These are phyloP conservation scores for Populus davidiana DNA, from an alignment of 345 rosid species.

Conservation along the genomic window DNA sequence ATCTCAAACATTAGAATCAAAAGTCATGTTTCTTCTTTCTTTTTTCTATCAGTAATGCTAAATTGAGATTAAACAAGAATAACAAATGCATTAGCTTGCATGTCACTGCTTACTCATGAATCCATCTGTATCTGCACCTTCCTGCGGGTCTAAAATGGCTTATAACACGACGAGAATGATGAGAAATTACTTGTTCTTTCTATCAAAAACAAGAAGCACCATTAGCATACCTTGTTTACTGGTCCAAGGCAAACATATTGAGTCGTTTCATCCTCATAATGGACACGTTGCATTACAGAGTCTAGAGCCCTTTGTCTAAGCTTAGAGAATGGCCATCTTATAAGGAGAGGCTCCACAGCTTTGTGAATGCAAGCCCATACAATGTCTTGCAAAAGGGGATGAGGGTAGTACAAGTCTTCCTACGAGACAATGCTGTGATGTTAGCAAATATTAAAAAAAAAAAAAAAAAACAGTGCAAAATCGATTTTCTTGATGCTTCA, in stretches of 20 bases:
- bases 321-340: constrained; percentile 51
- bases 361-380: constrained; percentile 52
- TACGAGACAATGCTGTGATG: constrained; percentile 6
- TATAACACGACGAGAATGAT: too few relatives aligned
- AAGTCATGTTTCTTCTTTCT: too few relatives aligned
- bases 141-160: too few relatives aligned
- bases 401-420: constrained; percentile 67
- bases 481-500: neutral
- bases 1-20: too few relatives aligned
- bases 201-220: neutral
- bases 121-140: too few relatives aligned
- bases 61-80: too few relatives aligned
- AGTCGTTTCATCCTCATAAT: constrained; percentile 56
- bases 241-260: constrained; percentile 50
- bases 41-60: too few relatives aligned
- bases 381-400: constrained; percentile 47
- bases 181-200: neutral
- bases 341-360: constrained; percentile 48
- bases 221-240: constrained; percentile 46
- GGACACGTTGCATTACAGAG: constrained; percentile 51
- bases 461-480: neutral
- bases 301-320: constrained; percentile 49
- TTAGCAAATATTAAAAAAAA: neutral
- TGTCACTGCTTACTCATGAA: too few relatives aligned
- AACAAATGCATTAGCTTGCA: too few relatives aligned